phyloP scores from a whole-genome alignment of 257 asterid genomes.

The Solanum paucissectum region DNA sequence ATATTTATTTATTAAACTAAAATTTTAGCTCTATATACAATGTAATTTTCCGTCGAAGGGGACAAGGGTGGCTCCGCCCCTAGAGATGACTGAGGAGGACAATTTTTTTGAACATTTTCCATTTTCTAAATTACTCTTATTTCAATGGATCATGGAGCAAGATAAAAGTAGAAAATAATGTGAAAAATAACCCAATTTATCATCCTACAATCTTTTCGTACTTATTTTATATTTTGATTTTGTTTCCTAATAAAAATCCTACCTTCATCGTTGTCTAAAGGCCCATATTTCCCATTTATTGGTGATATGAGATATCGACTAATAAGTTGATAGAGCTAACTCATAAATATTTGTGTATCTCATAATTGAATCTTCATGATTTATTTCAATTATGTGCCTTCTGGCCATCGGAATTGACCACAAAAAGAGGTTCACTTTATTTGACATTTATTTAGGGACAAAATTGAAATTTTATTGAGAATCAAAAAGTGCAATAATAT shows the following conservation, averaged over 20 bases:
- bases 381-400: background rate
- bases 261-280: background rate
- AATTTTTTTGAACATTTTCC: too few relatives aligned
- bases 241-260: background rate
- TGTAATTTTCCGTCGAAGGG: too few relatives aligned
- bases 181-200: background rate
- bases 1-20: too few relatives aligned
- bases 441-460: background rate
- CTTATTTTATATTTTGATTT: background rate
- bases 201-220: background rate
- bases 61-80: too few relatives aligned
- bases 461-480: background rate
- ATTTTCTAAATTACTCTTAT: too few relatives aligned
- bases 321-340: background rate
- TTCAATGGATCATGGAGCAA: background rate
- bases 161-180: background rate
- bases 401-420: background rate
- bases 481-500: background rate
- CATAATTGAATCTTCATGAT: background rate
- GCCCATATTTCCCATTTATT: background rate
- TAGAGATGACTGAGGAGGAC: too few relatives aligned
- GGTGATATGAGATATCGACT: background rate
- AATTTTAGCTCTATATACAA: too few relatives aligned
- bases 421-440: background rate
- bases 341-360: background rate